Percentiles rank a stretch among this genome's conserved stretches.
These are phyloP conservation scores for Plasmodium vinckei DNA, from an alignment of 169 alveolate species.

Conservation along the genomic window DNA sequence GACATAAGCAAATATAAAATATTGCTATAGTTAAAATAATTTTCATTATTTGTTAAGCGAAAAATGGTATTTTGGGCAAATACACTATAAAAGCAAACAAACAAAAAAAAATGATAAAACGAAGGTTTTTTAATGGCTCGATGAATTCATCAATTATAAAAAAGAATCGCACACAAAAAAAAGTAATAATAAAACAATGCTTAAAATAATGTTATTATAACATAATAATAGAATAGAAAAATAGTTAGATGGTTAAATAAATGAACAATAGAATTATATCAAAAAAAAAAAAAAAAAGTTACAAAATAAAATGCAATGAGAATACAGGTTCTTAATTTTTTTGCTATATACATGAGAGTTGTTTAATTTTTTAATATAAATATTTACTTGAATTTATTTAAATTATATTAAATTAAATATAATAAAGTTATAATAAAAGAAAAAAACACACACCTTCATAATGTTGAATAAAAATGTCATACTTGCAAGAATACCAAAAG, in stretches of 20 bases:
- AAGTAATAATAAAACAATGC: too few species aligned
- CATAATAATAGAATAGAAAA: background rate
- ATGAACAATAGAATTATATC: background rate
- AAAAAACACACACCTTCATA: too few species aligned
- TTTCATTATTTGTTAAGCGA: constrained; percentile 7
- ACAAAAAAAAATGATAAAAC: background rate
- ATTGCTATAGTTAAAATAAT: constrained; percentile 17
- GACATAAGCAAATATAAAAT: constrained; percentile 8
- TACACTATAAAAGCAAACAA: background rate
- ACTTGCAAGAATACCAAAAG: too few species aligned
- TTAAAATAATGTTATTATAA: too few species aligned
- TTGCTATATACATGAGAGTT: background rate
- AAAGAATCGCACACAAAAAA: too few species aligned
- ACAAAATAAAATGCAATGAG: background rate
- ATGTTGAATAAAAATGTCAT: too few species aligned
- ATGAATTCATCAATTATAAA: too few species aligned
- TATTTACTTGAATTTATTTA: too few species aligned
- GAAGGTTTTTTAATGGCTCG: background rate
- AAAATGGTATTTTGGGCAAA: background rate
- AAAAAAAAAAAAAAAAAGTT: background rate
- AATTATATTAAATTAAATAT: too few species aligned
- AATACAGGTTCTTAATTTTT: background rate
- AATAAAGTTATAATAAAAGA: too few species aligned
- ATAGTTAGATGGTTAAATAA: background rate
- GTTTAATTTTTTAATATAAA: too few species aligned